Base-by-base conservation (phyloP, 2,329 filamentous ascomycete genomes). In the Neocucurbitaria cava region DNA sequence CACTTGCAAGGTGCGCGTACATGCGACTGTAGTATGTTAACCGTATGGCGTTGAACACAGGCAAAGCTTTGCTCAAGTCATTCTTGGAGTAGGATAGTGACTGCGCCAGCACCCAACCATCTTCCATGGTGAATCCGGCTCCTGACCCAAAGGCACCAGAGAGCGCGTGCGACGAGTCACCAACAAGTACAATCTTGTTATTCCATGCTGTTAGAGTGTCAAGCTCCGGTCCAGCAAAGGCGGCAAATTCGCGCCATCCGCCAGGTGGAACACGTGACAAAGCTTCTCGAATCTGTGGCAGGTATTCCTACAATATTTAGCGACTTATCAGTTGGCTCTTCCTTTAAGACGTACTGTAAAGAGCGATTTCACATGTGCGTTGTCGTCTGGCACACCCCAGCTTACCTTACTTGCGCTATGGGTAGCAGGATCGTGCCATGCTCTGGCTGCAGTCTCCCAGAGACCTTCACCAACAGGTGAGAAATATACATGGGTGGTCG, bases 121-220 rank as follows among this genome's bases (percentile, higher is more conserved):
- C 79, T 58, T 81, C 75, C 61, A 81, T 70, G 0, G 79, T 78
- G 54, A 80, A 80, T 0, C 75, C 78, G 5, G 79, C 79, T 0
- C 79, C 79, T 3, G 78, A 79, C 0, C 79, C 79, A 58, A 79
- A 79, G 0, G 76, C 77, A 2, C 76, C 76, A 66, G 81, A 82
- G 0, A 84, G 73, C 0, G 83, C 81, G 63, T 86, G 83, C 1
- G 82, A 85, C 0, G 82, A 79, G 58, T 86, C 83, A 8, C 83
- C 83, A 0, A 85, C 77, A 3, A 85, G 74, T 5, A 80, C 83
- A 2, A 84, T 61, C 11, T 49, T 52, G 46, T 47, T 49, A 45
- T 77, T 68, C 72, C 77, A 82, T 2, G 70, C 76, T 1, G 67
- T 77, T 3, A 82, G 65, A 2, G 67, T 68, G 7, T 73, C 57